Evolutionary conservation across 192 early-diverging fungal species (phyloP), one percentile per base, ranked within the genome.

Genomic region (Umbelopsis ramanniana): DNA sequence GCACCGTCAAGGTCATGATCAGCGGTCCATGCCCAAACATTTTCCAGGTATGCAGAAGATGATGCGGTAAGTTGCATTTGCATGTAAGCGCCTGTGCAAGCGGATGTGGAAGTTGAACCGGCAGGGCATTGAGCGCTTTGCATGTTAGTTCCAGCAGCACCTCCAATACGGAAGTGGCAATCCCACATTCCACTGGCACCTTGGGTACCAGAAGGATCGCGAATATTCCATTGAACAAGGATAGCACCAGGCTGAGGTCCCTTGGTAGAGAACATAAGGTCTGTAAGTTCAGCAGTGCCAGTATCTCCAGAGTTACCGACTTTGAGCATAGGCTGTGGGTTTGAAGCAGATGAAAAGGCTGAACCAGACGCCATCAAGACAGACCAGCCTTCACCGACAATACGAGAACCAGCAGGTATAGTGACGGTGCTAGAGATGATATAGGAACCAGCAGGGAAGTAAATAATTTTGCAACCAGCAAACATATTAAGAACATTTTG

Each of bases 161-260:
- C 82, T 48, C 82, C 82, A 26, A 83, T 78, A 10, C 82, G 75
- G 67, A 66, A 80, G 40, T 83, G 81, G 9, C 38, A 33, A 33
- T 83, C 82, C 82, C 82, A 83, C 78, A 83, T 81, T 15, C 76
- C 82, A 15, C 55, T 55, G 10, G 55, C 29, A 46, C 82, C 82
- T 26, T 54, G 72, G 14, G 21, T 21, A 35, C 43, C 21, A 4
- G 46, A 26, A 5, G 35, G 48, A 19, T n/a, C 47, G 21, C 48
- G 22, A 19, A 83, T 45, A 73, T 83, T 83, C 76, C 81, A 83
- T 75, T 83, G 47, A 33, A 83, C 68, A 22, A 83, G 73, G 29
- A 83, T 35, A 50, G 82, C 82, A 63, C 82, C 82, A n/a, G 81
- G 72, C 26, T 68, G 66, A 9, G 75, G 24, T 29, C 80, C 80